Conservation (phyloP, 805 yeast genomes). For the Wickerhamiella shivajii region DNA sequence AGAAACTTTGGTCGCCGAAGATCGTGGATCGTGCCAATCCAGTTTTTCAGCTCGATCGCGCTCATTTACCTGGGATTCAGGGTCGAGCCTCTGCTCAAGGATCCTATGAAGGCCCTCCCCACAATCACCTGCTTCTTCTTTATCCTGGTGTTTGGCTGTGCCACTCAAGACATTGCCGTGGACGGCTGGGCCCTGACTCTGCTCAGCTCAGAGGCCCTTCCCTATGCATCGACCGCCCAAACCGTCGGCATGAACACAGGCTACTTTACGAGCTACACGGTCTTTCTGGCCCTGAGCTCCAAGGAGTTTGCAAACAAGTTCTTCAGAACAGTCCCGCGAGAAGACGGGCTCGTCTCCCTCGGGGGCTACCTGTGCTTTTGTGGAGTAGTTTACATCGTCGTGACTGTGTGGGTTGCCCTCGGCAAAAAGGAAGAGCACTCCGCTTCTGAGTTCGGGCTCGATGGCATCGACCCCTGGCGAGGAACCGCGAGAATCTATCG, state of each 20-base stretch:
- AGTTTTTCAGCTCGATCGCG: constrained; percentile 58
- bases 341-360: constrained; percentile 53
- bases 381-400: constrained; percentile 55
- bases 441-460: constrained; percentile 4
- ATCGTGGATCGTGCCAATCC: constrained; percentile 92
- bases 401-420: constrained; percentile 45
- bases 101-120: constrained; percentile 36
- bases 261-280: constrained; percentile 80
- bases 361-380: constrained; percentile 65
- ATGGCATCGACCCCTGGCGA: constrained; percentile 3
- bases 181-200: constrained; percentile 98
- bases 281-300: constrained; percentile 79
- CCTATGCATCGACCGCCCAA: constrained; percentile 95
- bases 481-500: constrained; percentile 21
- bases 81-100: constrained; percentile 36
- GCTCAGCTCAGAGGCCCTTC: constrained; percentile 57
- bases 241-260: constrained; percentile 91
- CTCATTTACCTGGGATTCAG: constrained; percentile 48
- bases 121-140: constrained; percentile 60
- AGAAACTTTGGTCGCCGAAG: constrained; percentile 62
- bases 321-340: constrained; percentile 44
- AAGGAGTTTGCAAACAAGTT: constrained; percentile 86
- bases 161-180: constrained; percentile 96
- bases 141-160: constrained; percentile 69
- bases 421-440: constrained; percentile 62